These are phyloP conservation scores for Zasmidium citrigriseum DNA, from an alignment of 2,329 filamentous ascomycete genomes.

Conservation along the genomic window DNA sequence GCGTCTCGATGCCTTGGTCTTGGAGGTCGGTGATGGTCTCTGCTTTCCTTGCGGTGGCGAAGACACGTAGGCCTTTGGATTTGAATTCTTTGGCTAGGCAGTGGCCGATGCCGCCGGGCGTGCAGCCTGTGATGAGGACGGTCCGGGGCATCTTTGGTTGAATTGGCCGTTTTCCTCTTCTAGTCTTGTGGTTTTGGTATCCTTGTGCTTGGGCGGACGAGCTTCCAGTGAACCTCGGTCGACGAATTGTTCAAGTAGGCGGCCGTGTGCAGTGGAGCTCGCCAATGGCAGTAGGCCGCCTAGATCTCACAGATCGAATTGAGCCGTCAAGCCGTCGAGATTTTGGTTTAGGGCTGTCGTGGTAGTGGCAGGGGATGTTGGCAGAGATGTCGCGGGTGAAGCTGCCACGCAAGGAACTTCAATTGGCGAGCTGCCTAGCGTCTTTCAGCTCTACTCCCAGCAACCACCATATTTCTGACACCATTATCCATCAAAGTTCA, in stretches of 20 bases:
- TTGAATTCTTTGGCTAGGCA: constrained; percentile 60
- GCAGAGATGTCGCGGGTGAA: not conserved
- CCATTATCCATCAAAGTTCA: too few relatives aligned
- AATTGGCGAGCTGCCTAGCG: too few relatives aligned
- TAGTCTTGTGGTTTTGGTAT: too few relatives aligned
- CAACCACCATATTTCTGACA: too few relatives aligned
- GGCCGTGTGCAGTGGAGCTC: not conserved
- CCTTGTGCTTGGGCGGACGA: not conserved
- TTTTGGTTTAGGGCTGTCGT: not conserved
- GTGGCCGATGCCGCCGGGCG: constrained; percentile 60
- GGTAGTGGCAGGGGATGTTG: not conserved
- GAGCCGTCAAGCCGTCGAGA: not conserved
- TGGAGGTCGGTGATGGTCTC: constrained; percentile 51
- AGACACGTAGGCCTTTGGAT: constrained; percentile 54
- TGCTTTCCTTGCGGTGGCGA: constrained; percentile 58
- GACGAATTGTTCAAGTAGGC: too few relatives aligned
- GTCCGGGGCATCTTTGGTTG: constrained; percentile 1
- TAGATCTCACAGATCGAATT: not conserved
- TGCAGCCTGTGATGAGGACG: constrained; percentile 43
- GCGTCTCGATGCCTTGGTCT: constrained; percentile 54
- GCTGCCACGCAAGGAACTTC: not conserved
- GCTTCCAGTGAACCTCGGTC: not conserved
- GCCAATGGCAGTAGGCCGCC: not conserved
- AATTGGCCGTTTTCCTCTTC: not conserved
- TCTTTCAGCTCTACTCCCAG: too few relatives aligned